Evolutionary conservation across 345 rosid species (phyloP), one percentile per base, ranked within the genome.

Genomic region (Tarenaya hassleriana): DNA sequence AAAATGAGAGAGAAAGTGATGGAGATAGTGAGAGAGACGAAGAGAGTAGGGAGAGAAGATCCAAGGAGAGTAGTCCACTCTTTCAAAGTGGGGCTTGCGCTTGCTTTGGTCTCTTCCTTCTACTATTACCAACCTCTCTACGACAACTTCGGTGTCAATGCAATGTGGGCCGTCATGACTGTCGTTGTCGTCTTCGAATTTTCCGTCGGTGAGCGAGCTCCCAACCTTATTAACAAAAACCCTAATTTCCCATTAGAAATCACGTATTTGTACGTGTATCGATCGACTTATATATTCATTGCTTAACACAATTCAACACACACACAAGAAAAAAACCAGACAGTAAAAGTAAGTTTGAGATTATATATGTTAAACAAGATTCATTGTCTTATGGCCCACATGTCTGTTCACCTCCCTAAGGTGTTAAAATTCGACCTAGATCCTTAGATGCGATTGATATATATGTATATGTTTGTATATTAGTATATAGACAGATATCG

Each of bases 151-250:
- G 94, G 88, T 3, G 78, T 68, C 56, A 60, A 78, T 41, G 90
- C 95, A 48, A 77, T 78, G 71, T 83, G 95, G 95, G 95, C 94
- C 38, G 76, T 89, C 0, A 76, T 89, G 62, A 89, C 97, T 15
- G 94, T 86, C 16, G 84, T 89, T 3, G 81, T 85, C 41, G 85
- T 85, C 50, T 85, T 81, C 27, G 95, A 88, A 59, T 86, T 75
- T 61, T 77, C 80, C 11, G 95, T 83, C 0, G 95, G 97, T 78
- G 59, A 54, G 83, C 61, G 59, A 54, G 83, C 61, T n/a, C 13
- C 40, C 61, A 41, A 39, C 13, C 38, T 27, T 31, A 17, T 20
- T 12, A 16, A 17, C 11, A 24, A 21, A 14, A 16, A 8, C 33
- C 9, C 20, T 27, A 17, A 16, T 18, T 39, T 8, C 8, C 0